Evolutionary conservation across 2,329 filamentous ascomycete species (phyloP), one percentile per base, ranked within the genome.

Genomic region (Exophiala xenobiotica): DNA sequence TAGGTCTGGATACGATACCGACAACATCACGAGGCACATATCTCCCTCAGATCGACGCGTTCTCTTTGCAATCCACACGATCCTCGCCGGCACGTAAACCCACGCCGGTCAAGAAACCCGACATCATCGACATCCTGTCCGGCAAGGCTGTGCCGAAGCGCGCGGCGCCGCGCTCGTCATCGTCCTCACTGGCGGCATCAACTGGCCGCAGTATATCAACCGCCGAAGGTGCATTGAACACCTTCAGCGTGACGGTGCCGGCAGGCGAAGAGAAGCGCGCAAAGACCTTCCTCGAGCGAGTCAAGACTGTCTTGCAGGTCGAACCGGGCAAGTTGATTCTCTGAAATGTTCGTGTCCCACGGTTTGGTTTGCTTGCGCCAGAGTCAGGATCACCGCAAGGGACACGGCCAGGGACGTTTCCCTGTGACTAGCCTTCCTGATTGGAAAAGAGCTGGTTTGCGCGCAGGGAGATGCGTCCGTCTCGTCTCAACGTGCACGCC

Each of bases 71-170:
- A 5, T 61, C 45, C 2, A 23, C 53, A 9, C 22, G 35, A 29
- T 19, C 49, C 35, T 38, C 54, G 44, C 27, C 61, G 9, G 45
- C 58, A 8, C 35, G 40, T 8, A 46, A 33, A 19, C 11, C 44
- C 35, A 18, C 41, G 12, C 31, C 53, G 38, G 59, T 70, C n/a
- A 75, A 77, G 62, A 79, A 83, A 66, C 62, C 77, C 16, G 91
- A 97, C 67, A 85, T 97, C 45, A 85, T 96, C 61, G 93, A 97
- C 66, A 77, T 96, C 39, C 79, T 96, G 24, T 74, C 82, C 20
- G 80, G 77, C 29, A 75, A 72, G 35, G 63, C 68, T 45, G 65
- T 68, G 66, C 55, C 62, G 37, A 46, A 54, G 16, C 64, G 56
- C 46, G 61, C 62, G 35, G 65, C 63, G 31, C 27, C 19, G 8